A percentile compares a stretch with the other conserved stretches of the same genome.
phyloP scores from a whole-genome alignment of 305 asterid species.

The Fraxinus paxiana region DNA sequence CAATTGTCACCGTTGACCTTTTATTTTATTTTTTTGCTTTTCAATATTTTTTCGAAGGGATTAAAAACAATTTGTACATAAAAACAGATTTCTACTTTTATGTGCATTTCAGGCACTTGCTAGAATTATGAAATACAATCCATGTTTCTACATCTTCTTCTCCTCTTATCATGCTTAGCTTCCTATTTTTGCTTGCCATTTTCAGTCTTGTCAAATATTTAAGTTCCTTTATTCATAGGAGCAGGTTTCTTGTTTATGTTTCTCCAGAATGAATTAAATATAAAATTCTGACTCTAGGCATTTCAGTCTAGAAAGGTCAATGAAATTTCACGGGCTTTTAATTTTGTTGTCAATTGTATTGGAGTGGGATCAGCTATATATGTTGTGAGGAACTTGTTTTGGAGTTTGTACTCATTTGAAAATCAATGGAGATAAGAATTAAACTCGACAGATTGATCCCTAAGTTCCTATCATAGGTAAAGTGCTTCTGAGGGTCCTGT shows the following conservation, averaged over 20 bases:
- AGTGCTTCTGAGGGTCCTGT: neutral
- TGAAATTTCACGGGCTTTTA: neutral
- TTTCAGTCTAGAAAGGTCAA: neutral
- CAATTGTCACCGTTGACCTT: neutral
- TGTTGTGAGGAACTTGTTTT: neutral
- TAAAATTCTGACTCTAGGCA: neutral
- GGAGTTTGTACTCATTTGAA: neutral
- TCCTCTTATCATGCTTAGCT: neutral
- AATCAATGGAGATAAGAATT: neutral
- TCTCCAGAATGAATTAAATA: neutral
- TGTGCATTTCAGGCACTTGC: neutral
- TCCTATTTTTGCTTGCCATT: neutral
- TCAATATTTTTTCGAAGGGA: neutral
- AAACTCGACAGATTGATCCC: neutral
- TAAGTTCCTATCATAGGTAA: neutral
- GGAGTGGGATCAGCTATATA: neutral
- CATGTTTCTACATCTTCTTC: neutral
- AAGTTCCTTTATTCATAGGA: neutral
- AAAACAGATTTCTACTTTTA: neutral
- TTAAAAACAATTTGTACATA: neutral
- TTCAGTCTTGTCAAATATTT: neutral
- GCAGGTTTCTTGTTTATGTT: neutral
- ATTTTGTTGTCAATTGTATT: neutral
- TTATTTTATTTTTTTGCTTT: neutral
- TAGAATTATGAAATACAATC: neutral